Evolutionary conservation across 805 yeast genomes (phyloP).

Genomic region (Pichia nanzhaoensis): DNA sequence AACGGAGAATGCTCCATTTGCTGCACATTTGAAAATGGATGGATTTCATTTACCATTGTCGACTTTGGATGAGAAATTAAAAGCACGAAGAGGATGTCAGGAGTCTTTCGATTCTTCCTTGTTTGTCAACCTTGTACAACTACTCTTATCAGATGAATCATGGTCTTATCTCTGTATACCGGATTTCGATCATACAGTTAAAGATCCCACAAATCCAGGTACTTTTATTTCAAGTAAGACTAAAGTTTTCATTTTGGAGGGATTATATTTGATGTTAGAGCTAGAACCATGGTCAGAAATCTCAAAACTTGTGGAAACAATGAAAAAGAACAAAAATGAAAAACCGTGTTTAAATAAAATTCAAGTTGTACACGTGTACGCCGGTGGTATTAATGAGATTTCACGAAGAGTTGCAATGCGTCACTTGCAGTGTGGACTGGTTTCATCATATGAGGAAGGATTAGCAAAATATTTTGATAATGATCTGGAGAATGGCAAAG

Average conservation of each 20-base stretch:
- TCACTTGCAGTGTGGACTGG: slow-evolving; percentile 57
- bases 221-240: slow-evolving; percentile 35
- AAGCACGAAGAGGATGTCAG: slow-evolving; percentile 74
- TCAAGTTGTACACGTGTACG: slow-evolving; percentile 6
- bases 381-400: slow-evolving; percentile 37
- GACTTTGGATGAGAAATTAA: slow-evolving; percentile 45
- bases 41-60: slow-evolving; percentile 63
- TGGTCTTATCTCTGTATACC: slow-evolving; percentile 40
- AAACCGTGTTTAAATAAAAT: no score
- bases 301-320: slow-evolving; percentile 27
- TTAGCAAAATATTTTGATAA: slow-evolving; percentile 41
- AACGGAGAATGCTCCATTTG: slow-evolving; percentile 23
- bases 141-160: slow-evolving; percentile 19
- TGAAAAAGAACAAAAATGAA: slow-evolving; percentile 18
- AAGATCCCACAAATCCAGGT: slow-evolving; percentile 62
- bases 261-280: slow-evolving; percentile 59
- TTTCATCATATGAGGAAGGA: slow-evolving; percentile 42
- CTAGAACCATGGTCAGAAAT: slow-evolving; percentile 56
- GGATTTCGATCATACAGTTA: slow-evolving; percentile 65
- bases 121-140: slow-evolving; percentile 31
- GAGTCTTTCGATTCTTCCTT: slow-evolving; percentile 67
- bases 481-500: slow-evolving; percentile 59
- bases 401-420: slow-evolving; percentile 56
- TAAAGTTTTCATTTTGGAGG: slow-evolving; percentile 64
- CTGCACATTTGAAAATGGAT: slow-evolving; percentile 61